A percentile compares a stretch with the other conserved stretches of the same genome.
Evolutionary conservation across 345 rosid genomes (phyloP).

Genomic region (Euphorbia pulcherrima): DNA sequence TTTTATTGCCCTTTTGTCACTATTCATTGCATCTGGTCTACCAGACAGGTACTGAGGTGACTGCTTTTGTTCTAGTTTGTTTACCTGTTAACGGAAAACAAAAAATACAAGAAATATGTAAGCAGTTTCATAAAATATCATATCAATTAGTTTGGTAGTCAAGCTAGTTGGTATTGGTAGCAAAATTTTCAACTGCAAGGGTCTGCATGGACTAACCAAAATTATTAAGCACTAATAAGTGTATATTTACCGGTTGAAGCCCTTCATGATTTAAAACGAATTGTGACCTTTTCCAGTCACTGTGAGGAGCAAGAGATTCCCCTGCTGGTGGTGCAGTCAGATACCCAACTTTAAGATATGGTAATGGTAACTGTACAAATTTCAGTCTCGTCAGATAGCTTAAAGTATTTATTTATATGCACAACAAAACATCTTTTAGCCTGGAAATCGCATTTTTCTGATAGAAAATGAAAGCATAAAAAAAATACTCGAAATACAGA

Average conservation of each 20-base stretch:
- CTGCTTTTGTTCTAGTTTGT: constrained; percentile 45
- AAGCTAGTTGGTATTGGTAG: too few relatives aligned
- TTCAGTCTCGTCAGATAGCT: constrained; percentile 14
- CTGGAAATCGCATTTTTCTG: neutral
- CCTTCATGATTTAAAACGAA: constrained; percentile 79
- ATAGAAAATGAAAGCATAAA: neutral
- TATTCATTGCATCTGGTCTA: constrained; percentile 37
- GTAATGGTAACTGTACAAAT: constrained; percentile 72
- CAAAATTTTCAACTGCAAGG: neutral
- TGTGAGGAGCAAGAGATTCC: constrained; percentile 68
- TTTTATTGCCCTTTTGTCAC: constrained; percentile 56
- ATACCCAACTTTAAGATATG: constrained; percentile 81
- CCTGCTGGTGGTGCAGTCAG: constrained; percentile 79
- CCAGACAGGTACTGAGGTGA: constrained; percentile 45
- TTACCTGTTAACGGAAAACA: constrained; percentile 36
- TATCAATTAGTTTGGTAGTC: neutral
- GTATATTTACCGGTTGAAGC: constrained; percentile 64
- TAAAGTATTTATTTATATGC: neutral
- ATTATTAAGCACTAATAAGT: too few relatives aligned
- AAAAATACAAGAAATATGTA: neutral
- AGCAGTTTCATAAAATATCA: neutral
- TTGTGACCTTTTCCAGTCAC: constrained; percentile 80
- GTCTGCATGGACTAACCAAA: too few relatives aligned
- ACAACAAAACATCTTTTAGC: neutral
- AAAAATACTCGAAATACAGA: neutral